phyloP scores from a whole-genome alignment of 148 eudicot genomes.

The Camellia japonica region DNA sequence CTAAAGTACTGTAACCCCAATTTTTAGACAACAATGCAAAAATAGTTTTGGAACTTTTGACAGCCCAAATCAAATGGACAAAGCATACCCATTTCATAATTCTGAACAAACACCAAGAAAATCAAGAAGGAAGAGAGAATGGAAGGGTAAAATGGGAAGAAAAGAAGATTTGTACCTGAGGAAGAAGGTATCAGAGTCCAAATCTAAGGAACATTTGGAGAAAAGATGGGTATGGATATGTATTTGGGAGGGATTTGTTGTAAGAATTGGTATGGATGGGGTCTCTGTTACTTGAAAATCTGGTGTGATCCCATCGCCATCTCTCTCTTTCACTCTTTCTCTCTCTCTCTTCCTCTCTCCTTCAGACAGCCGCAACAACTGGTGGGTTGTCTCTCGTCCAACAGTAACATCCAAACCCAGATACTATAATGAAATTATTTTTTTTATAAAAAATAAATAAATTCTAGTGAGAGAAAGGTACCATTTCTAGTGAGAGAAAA shows the following conservation, averaged over 20 bases:
- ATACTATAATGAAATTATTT: not conserved
- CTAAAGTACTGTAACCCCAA: not conserved
- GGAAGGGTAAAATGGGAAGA: not conserved
- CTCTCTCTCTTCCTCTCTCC: conserved; percentile 1
- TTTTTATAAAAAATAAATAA: not conserved
- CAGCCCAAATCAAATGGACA: not conserved
- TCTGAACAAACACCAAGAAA: not conserved
- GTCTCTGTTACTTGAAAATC: conserved; percentile 12
- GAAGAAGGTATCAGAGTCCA: conserved; percentile 18
- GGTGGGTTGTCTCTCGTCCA: conserved; percentile 27
- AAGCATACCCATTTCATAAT: too few relatives aligned
- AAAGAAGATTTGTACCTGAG: conserved; percentile 5
- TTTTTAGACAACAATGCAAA: not conserved
- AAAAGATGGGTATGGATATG: not conserved
- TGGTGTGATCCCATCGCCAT: conserved; percentile 39
- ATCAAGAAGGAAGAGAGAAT: too few relatives aligned
- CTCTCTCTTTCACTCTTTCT: not conserved
- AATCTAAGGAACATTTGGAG: conserved; percentile 18
- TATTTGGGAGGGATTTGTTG: not conserved
- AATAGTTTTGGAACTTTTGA: too few relatives aligned
- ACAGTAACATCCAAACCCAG: conserved; percentile 20
- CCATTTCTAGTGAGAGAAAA: not conserved
- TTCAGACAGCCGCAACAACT: conserved; percentile 36
- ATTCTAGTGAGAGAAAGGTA: not conserved
- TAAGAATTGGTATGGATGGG: not conserved